phyloP scores from a whole-genome alignment of 768 basidiomycete species.

The Tremella yokohamensis region DNA sequence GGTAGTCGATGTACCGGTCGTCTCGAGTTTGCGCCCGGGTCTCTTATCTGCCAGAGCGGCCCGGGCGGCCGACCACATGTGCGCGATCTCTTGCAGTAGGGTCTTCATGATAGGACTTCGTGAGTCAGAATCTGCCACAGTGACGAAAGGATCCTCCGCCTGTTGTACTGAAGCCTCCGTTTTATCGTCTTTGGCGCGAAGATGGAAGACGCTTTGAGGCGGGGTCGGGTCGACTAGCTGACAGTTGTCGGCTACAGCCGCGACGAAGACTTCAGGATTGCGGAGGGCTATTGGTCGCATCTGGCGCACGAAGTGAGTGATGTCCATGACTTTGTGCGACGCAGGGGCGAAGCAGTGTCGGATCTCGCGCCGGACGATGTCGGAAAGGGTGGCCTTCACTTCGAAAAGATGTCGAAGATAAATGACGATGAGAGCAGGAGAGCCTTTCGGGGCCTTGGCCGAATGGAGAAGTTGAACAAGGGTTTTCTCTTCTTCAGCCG shows the following conservation, averaged over 20 bases:
- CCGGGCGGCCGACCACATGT: background rate
- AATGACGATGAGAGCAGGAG: slow-evolving; percentile 77
- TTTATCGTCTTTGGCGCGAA: slow-evolving; percentile 57
- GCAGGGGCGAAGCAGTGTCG: slow-evolving; percentile 70
- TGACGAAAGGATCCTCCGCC: slow-evolving; percentile 22
- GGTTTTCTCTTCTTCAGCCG: slow-evolving; percentile 51
- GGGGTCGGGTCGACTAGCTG: slow-evolving; percentile 66
- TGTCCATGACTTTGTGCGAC: slow-evolving; percentile 59
- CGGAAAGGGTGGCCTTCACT: slow-evolving; percentile 60
- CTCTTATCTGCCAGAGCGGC: slow-evolving; percentile 2
- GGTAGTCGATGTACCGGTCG: slow-evolving; percentile 11
- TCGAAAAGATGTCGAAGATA: slow-evolving; percentile 91
- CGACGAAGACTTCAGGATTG: slow-evolving; percentile 70
- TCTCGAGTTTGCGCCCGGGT: background rate
- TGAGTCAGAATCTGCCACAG: slow-evolving; percentile 1
- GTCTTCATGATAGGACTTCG: slow-evolving; percentile 13
- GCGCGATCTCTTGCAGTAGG: slow-evolving; percentile 5
- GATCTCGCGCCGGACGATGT: slow-evolving; percentile 77
- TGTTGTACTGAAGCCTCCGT: background rate
- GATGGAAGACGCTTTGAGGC: slow-evolving; percentile 56
- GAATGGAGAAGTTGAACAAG: slow-evolving; percentile 64
- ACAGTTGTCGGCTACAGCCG: slow-evolving; percentile 67
- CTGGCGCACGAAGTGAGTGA: slow-evolving; percentile 67
- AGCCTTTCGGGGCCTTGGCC: slow-evolving; percentile 57
- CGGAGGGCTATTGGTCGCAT: slow-evolving; percentile 77